Conservation (phyloP, 345 rosid species). For the Excoecaria cochinchinensis region DNA sequence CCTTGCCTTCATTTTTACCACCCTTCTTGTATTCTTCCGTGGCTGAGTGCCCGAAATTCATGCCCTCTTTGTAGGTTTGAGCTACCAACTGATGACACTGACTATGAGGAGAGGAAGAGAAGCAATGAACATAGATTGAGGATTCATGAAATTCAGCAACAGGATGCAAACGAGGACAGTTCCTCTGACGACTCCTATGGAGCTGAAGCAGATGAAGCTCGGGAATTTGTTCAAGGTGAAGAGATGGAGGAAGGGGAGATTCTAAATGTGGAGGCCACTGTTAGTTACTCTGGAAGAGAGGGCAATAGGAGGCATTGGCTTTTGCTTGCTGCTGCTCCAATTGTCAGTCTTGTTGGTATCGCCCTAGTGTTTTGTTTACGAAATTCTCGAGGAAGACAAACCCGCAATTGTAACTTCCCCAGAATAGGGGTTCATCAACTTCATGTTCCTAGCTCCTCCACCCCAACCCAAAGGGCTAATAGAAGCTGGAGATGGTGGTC, state of each 20-base stretch:
- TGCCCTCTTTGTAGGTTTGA: slow-evolving; percentile 93
- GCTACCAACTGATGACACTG: slow-evolving; percentile 85
- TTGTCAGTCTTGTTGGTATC: slow-evolving; percentile 70
- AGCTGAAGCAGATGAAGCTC: slow-evolving; percentile 39
- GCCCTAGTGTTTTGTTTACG: slow-evolving; percentile 70
- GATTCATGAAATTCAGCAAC: slow-evolving; percentile 37
- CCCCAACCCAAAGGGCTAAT: slow-evolving; percentile 45
- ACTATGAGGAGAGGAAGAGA: slow-evolving; percentile 71
- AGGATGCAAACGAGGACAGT: slow-evolving; percentile 44
- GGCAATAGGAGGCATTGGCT: slow-evolving; percentile 70
- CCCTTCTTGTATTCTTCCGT: slow-evolving; percentile 71
- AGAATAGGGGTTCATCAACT: slow-evolving; percentile 26
- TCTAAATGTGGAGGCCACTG: slow-evolving; percentile 20
- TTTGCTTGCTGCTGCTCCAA: slow-evolving; percentile 76
- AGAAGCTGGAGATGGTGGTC: slow-evolving; percentile 85
- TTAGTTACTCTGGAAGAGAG: slow-evolving; percentile 20
- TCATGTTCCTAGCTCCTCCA: slow-evolving; percentile 17
- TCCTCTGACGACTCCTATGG: slow-evolving; percentile 41
- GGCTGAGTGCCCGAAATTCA: slow-evolving; percentile 82
- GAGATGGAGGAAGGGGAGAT: slow-evolving; percentile 26
- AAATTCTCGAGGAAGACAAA: slow-evolving; percentile 45
- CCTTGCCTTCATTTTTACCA: slow-evolving; percentile 89
- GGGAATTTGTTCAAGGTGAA: slow-evolving; percentile 20
- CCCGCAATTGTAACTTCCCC: slow-evolving; percentile 20
- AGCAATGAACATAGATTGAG: slow-evolving; percentile 24